A percentile compares a stretch with the other conserved stretches of the same genome.
These are phyloP conservation scores for Aspergillus tanneri DNA, from an alignment of 2,329 filamentous ascomycete species.

Conservation along the genomic window DNA sequence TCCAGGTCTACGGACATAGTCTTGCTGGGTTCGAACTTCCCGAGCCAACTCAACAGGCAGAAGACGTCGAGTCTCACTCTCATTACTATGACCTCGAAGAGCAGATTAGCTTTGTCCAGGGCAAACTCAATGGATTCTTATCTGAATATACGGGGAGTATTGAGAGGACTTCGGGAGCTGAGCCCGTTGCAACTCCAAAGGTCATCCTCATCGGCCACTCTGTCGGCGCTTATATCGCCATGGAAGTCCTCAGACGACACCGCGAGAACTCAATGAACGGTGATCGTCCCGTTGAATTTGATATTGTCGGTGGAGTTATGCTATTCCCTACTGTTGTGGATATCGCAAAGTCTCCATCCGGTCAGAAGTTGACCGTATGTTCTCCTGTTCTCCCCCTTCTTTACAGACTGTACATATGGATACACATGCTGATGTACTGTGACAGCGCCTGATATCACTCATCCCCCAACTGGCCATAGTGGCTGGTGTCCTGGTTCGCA, in stretches of 20 bases:
- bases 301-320: constrained; percentile 57
- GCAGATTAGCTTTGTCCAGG: constrained; percentile 52
- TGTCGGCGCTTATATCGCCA: constrained; percentile 68
- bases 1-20: constrained; percentile 36
- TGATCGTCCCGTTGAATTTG: constrained; percentile 25
- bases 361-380: constrained; percentile 50
- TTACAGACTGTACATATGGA: background rate
- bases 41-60: constrained; percentile 6
- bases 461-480: constrained; percentile 41
- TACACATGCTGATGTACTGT: background rate
- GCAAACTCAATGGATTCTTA: constrained; percentile 44
- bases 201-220: constrained; percentile 72
- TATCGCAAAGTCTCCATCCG: constrained; percentile 63
- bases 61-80: background rate
- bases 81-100: constrained; percentile 45
- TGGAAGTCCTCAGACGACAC: constrained; percentile 65
- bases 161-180: too few relatives aligned
- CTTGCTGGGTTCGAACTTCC: constrained; percentile 37
- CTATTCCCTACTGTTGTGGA: constrained; percentile 75
- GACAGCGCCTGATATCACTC: constrained; percentile 31
- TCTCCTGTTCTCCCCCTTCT: background rate
- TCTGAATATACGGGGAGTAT: background rate
- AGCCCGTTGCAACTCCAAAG: constrained; percentile 22
- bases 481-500: constrained; percentile 39
- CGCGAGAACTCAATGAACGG: constrained; percentile 32